Evolutionary conservation across 2,329 filamentous ascomycete genomes (phyloP).

Genomic region (Fusarium gaditjirri): DNA sequence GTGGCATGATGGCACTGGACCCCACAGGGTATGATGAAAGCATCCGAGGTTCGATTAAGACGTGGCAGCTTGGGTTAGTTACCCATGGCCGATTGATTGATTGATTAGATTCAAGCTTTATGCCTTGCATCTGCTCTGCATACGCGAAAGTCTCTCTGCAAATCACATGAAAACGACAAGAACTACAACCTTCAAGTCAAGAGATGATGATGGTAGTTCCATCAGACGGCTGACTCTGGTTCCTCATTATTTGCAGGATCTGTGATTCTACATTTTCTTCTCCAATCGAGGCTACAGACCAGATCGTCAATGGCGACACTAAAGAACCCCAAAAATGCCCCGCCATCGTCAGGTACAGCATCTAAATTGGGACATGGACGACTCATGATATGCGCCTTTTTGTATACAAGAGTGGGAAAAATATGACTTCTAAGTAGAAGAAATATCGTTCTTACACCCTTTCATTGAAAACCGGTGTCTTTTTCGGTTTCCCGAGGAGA

Average conservation of each 20-base stretch:
- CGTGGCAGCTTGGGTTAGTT: neutral
- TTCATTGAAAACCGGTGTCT: neutral
- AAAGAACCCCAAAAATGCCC: constrained; percentile 17
- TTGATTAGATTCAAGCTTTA: neutral
- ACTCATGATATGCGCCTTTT: constrained; percentile 13
- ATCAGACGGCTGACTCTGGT: neutral
- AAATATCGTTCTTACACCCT: neutral
- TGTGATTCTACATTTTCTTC: constrained; percentile 10
- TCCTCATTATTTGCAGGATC: constrained; percentile 4
- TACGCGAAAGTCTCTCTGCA: neutral
- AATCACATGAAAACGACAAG: neutral
- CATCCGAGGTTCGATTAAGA: constrained; percentile 1
- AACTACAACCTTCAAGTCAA: neutral
- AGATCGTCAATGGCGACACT: constrained; percentile 38
- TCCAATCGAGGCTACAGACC: constrained; percentile 9
- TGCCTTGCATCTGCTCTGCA: neutral
- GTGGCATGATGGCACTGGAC: neutral
- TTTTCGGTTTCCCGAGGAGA: neutral
- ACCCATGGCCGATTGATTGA: neutral
- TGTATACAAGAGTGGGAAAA: neutral
- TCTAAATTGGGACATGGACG: constrained; percentile 16
- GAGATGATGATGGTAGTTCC: neutral
- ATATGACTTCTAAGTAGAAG: neutral
- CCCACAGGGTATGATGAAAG: neutral
- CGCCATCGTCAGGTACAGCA: constrained; percentile 3